Base-by-base conservation (phyloP, 257 asterid genomes). In the Coffea eugenioides region DNA sequence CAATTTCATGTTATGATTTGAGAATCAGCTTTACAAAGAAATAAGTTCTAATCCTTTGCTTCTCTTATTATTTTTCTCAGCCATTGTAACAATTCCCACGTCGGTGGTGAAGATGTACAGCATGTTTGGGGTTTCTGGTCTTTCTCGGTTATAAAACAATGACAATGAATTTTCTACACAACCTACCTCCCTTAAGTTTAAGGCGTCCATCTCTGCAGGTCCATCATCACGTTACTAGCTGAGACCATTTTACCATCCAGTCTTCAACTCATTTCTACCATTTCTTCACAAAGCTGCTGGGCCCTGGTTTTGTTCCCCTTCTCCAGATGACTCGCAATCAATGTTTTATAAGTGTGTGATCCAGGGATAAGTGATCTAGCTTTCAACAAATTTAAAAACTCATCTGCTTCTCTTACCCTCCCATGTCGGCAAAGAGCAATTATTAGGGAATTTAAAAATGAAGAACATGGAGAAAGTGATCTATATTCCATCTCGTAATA, bases 401-500 rank as follows among this genome's bases (percentile, higher is more conserved):
- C 72, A 12, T 86, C 89, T 3, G 96, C 94, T 84, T 92, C 96
- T 43, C 74, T 77, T 76, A 91, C 86, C 84, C 89, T 88, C 73
- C 92, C 94, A 51, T 69, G 34, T 70, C 86, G 82, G 79, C 93
- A 88, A 65, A 92, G 85, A 85, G 78, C 57, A 31, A 80, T 79
- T 76, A 92, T 81, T 71, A 87, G 82, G 23, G 84, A 81, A 81
- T 79, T 71, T 73, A 88, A 88, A 27, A 82, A 88, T 39, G 70
- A 77, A 52, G 80, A 41, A 76, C 49, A 78, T 7, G 92, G 95
- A 56, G 88, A 80, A 65, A 90, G 76, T 46, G 89, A 90, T 81
- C 87, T 84, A 76, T 84, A 88, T 57, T 89, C 92, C 97, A 94
- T 92, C 88, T 92, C 98, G 69, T 87, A 87, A 43, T 90, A 84